Conservation (phyloP, 2,329 filamentous ascomycete genomes). For the Clonostachys rhizophaga region DNA sequence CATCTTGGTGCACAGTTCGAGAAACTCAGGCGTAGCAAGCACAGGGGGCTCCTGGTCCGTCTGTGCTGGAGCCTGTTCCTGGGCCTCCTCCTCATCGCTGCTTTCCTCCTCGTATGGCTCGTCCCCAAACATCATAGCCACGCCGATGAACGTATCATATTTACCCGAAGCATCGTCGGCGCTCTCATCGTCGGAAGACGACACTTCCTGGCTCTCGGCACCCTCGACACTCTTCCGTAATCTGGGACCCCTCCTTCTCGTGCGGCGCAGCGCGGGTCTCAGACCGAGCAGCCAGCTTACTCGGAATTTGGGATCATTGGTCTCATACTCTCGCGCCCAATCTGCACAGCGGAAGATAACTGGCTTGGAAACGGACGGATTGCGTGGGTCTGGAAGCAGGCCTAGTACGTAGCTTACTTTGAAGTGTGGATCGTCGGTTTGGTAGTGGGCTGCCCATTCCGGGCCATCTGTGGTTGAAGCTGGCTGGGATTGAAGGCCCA, state of each 20-base stretch:
- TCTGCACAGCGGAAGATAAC: background rate
- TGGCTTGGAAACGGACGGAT: constrained; percentile 9
- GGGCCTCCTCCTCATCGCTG: background rate
- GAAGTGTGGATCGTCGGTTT: constrained; percentile 1
- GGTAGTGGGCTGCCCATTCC: constrained; percentile 1
- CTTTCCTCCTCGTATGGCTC: constrained; percentile 8
- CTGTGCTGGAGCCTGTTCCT: background rate
- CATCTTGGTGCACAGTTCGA: constrained; percentile 15
- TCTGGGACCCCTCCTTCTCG: constrained; percentile 3
- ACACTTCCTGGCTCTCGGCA: background rate
- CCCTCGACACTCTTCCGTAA: constrained; percentile 5
- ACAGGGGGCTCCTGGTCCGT: constrained; percentile 5
- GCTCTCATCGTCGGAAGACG: background rate
- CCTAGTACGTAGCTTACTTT: constrained; percentile 3
- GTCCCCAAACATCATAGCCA: constrained; percentile 2
- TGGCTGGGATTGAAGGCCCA: constrained; percentile 10
- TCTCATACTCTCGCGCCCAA: background rate
- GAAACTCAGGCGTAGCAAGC: constrained; percentile 15
- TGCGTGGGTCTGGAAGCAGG: background rate
- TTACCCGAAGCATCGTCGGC: background rate
- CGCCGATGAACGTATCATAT: background rate
- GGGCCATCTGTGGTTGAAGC: background rate
- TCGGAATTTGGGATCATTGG: constrained; percentile 1
- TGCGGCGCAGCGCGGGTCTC: constrained; percentile 6
- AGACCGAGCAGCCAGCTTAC: constrained; percentile 3